A percentile compares a stretch with the other conserved stretches of the same genome.
Evolutionary conservation across 2,329 filamentous ascomycete species (phyloP).

Genomic region (Paecilomyces sp.): DNA sequence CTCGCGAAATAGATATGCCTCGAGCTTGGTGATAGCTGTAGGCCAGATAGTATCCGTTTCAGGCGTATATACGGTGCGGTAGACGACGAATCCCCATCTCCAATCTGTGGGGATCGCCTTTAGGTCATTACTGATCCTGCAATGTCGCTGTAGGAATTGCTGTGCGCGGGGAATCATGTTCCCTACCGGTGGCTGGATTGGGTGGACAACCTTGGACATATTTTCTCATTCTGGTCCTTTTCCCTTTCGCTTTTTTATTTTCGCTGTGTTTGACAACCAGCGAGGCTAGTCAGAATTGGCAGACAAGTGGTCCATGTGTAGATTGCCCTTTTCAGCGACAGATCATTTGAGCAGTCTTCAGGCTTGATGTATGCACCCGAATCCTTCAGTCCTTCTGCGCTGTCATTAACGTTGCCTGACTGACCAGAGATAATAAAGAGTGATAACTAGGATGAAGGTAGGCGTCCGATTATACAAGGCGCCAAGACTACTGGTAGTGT

Average conservation of each 20-base stretch:
- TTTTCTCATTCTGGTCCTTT: background rate
- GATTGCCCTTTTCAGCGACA: too few relatives aligned
- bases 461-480: too few relatives aligned
- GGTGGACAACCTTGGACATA: background rate
- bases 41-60: conserved; percentile 13
- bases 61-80: conserved; percentile 14
- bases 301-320: too few relatives aligned
- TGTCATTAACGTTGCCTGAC: too few relatives aligned
- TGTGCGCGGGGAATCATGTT: background rate
- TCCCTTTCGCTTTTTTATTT: background rate
- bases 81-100: conserved; percentile 13
- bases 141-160: background rate
- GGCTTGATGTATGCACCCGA: too few relatives aligned
- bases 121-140: conserved; percentile 7
- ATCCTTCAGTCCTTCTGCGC: too few relatives aligned
- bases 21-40: conserved; percentile 8
- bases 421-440: too few relatives aligned
- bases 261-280: background rate
- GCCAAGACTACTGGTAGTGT: too few relatives aligned
- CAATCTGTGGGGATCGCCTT: conserved; percentile 7
- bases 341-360: too few relatives aligned
- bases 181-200: background rate
- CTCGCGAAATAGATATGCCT: conserved; percentile 7
- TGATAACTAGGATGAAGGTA: too few relatives aligned
- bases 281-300: background rate